Evolutionary conservation across 1,139 yeast genomes (phyloP).

Genomic region (Yamadazyma songkhlaensis): DNA sequence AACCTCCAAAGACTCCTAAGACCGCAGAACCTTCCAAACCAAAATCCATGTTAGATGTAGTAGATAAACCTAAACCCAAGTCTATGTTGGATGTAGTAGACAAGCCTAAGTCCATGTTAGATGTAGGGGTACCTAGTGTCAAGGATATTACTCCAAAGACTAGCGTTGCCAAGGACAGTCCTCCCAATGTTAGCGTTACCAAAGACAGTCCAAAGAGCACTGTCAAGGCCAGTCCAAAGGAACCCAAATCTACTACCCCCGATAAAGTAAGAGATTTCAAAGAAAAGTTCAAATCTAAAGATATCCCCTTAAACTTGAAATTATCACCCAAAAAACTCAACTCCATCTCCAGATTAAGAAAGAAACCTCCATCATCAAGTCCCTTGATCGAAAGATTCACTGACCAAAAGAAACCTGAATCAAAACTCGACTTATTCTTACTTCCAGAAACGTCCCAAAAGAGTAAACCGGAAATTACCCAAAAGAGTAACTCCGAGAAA

Average conservation of each 20-base stretch:
- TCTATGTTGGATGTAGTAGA: conserved; percentile 11
- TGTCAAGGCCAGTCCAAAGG: too few relatives aligned
- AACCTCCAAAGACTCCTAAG: too few relatives aligned
- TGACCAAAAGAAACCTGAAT: background rate
- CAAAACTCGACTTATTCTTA: background rate
- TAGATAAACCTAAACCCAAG: conserved; percentile 5
- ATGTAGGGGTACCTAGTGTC: conserved; percentile 11
- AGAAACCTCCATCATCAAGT: conserved; percentile 11
- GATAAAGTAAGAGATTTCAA: too few relatives aligned
- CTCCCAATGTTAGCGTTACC: too few relatives aligned
- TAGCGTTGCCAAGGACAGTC: too few relatives aligned
- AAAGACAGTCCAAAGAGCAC: too few relatives aligned
- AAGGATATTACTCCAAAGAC: too few relatives aligned
- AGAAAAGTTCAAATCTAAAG: background rate
- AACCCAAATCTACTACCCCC: too few relatives aligned
- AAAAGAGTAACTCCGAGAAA: conserved; percentile 5
- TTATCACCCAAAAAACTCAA: conserved; percentile 6
- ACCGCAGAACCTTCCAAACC: conserved; percentile 1
- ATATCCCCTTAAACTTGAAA: conserved; percentile 4
- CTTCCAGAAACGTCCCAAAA: too few relatives aligned
- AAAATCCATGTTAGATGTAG: conserved; percentile 17
- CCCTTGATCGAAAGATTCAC: conserved; percentile 12
- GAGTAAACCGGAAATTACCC: too few relatives aligned
- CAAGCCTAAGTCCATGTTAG: conserved; percentile 16
- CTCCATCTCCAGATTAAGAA: conserved; percentile 6